A percentile compares a stretch with the other conserved stretches of the same genome.
Conservation (phyloP, 495 filamentous ascomycete genomes). For the Podospora conica region DNA sequence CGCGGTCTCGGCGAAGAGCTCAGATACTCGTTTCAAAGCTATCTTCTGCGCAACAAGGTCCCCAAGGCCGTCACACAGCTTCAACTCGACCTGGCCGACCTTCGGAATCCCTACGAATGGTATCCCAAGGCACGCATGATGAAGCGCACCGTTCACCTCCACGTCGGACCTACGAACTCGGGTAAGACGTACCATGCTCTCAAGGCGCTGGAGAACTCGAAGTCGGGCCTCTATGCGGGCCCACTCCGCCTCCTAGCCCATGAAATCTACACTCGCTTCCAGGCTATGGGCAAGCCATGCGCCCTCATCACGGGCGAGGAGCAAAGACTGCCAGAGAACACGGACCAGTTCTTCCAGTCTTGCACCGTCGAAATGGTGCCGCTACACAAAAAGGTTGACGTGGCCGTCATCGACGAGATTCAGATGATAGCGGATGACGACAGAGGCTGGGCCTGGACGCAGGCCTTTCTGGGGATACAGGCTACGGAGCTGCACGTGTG, state of each 20-base stretch:
- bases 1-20: slow-evolving; percentile 50
- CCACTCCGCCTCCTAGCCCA: slow-evolving; percentile 87
- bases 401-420: slow-evolving; percentile 96
- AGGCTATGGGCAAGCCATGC: slow-evolving; percentile 64
- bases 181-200: slow-evolving; percentile 97
- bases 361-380: slow-evolving; percentile 98
- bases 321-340: slow-evolving; percentile 49
- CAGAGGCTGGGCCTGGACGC: slow-evolving; percentile 96
- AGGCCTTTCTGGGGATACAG: slow-evolving; percentile 78
- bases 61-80: slow-evolving; percentile 33
- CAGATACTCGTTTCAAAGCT: slow-evolving; percentile 55
- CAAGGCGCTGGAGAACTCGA: slow-evolving; percentile 70
- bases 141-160: slow-evolving; percentile 79
- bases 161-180: slow-evolving; percentile 96
- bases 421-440: slow-evolving; percentile 84
- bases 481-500: slow-evolving; percentile 90
- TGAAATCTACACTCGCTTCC: slow-evolving; percentile 81
- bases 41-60: slow-evolving; percentile 33
- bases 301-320: slow-evolving; percentile 91
- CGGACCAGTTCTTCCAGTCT: slow-evolving; percentile 54
- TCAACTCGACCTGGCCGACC: slow-evolving; percentile 65
- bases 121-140: slow-evolving; percentile 72
- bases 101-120: slow-evolving; percentile 85
- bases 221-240: slow-evolving; percentile 81
- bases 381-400: slow-evolving; percentile 62